phyloP scores from a whole-genome alignment of 2,329 filamentous ascomycete genomes.

The Phialophora verrucosa region DNA sequence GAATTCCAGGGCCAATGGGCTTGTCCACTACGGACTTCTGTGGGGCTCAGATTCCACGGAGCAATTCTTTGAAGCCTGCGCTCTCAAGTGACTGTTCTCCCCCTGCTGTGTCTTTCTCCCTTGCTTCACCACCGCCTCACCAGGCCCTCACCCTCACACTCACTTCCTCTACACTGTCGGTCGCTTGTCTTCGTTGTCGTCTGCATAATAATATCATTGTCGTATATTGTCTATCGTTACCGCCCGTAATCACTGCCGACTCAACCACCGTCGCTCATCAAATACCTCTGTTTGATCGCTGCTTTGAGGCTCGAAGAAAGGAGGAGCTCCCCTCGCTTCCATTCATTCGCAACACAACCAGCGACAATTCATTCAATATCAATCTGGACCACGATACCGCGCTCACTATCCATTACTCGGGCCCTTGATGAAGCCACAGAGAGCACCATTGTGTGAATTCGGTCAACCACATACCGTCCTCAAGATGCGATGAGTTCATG shows the following conservation, averaged over 20 bases:
- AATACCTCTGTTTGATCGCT: constrained; percentile 14
- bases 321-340: constrained; percentile 13
- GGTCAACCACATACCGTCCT: constrained; percentile 1
- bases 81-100: constrained; percentile 4
- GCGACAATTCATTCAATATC: constrained; percentile 10
- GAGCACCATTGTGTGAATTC: constrained; percentile 5
- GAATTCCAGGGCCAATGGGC: constrained; percentile 16
- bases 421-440: constrained; percentile 4
- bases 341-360: constrained; percentile 19
- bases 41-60: constrained; percentile 8
- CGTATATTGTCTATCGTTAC: constrained; percentile 15
- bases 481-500: constrained; percentile 19
- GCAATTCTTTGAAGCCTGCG: constrained; percentile 13
- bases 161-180: constrained; percentile 7
- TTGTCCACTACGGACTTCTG: constrained; percentile 21
- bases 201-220: constrained; percentile 11
- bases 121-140: constrained; percentile 22
- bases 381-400: constrained; percentile 13
- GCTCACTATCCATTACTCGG: constrained; percentile 1
- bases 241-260: background rate
- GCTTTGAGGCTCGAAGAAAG: constrained; percentile 15
- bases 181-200: constrained; percentile 22
- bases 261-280: background rate
- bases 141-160: constrained; percentile 12
- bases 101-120: constrained; percentile 21